Conservation (phyloP, 306 rosid genomes). For the Vicia sativa region DNA sequence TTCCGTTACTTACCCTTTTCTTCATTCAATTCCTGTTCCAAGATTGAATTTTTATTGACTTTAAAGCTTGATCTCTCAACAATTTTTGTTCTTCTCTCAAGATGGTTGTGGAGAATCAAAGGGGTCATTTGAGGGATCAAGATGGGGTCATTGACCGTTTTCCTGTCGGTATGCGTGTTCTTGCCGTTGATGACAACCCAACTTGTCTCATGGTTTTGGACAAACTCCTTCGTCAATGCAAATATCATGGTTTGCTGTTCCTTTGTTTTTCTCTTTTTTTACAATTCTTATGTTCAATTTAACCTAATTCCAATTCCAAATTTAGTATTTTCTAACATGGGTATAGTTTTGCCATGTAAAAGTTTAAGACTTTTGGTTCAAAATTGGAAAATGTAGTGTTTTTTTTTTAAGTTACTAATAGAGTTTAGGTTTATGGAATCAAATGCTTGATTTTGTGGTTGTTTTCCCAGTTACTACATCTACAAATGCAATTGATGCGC, state of each 20-base stretch:
- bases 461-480: constrained; percentile 69
- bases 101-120: constrained; percentile 70
- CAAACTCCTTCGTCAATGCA: constrained; percentile 77
- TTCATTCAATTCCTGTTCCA: constrained; percentile 17
- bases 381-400: constrained; percentile 5
- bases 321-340: neutral
- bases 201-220: constrained; percentile 79
- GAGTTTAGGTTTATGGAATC: constrained; percentile 14
- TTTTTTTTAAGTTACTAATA: neutral
- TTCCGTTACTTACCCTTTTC: constrained; percentile 36
- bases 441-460: constrained; percentile 39
- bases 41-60: neutral
- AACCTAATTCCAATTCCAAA: constrained; percentile 7
- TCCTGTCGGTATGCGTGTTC: constrained; percentile 93
- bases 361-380: constrained; percentile 26
- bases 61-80: constrained; percentile 31
- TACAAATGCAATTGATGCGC: constrained; percentile 67
- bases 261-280: neutral
- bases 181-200: constrained; percentile 93
- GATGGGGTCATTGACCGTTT: constrained; percentile 51
- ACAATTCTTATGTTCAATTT: neutral
- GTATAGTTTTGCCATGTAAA: neutral
- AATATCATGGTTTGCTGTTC: constrained; percentile 73
- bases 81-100: constrained; percentile 17
- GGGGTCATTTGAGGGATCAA: constrained; percentile 36